Base-by-base conservation (phyloP, 2,329 filamentous ascomycete species). In the Dactylellina parvicollis region DNA sequence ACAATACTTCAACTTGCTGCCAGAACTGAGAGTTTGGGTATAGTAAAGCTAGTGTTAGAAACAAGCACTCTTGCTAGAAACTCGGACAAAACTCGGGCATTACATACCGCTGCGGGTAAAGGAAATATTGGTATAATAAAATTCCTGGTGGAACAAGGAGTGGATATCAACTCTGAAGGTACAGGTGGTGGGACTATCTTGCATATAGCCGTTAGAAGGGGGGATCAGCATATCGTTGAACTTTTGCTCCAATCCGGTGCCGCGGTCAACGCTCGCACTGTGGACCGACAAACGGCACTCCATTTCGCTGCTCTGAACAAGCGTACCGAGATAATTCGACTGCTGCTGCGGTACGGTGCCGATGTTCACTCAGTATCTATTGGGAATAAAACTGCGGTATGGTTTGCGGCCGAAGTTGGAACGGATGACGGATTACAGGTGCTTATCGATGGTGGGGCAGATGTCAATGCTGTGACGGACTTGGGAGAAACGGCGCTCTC, bases 221-320 rank as follows among this genome's bases (percentile, higher is more conserved):
- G 62, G 4, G 61, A 65, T 16, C 26, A 42, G 8, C 16, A 65
- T 40, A 65, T 65, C 8, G 61, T 56, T 8, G 42, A 56, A n/a
- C 47, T 55, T 5, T 22, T 65, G 40, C n/a, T 65, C 1, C 16
- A 65, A 18, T 46, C n/a, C 1, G 62, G 62, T 1, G 62, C 62
- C 3, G 20, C 26, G 1, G 46, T 67, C 2, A 22, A 38, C 16
- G 30, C 40, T 2, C 36, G 28, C 8, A 42, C 46, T 10, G 16
- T 26, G 7, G 28, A 42, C 8, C 54, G 42, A 2, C 50, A 22
- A 3, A 60, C 65, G 1, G 47, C 65, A 7, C 49, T 70, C 0
- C 55, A 61, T 32, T 20, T 55, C n/a, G 55, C 65, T 1, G 56
- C 47, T 2, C 26, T 44, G 12, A 14, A 61, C 12, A 42, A 42